Conservation (phyloP, 73 alveolate species). For the Symbiodinium pilosum region DNA sequence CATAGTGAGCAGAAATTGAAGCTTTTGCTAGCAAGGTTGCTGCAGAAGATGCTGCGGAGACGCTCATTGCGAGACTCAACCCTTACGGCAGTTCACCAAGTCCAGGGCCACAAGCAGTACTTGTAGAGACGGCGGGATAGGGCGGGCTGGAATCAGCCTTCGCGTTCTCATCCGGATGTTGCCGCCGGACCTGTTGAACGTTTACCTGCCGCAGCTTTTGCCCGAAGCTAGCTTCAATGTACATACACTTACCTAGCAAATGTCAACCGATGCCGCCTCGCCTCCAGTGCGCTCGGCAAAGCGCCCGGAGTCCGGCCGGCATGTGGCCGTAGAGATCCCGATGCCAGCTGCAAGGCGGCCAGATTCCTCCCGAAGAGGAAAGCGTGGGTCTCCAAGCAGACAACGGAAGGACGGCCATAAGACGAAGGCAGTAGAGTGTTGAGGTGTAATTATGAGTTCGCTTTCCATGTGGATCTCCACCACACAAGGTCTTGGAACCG, state of each 20-base stretch:
- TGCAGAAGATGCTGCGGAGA: slow-evolving; percentile 80
- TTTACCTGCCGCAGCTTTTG: background rate
- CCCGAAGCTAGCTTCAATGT: background rate
- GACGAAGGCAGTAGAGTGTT: too few relatives aligned
- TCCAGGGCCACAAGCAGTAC: background rate
- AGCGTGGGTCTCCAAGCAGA: slow-evolving; percentile 76
- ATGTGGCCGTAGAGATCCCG: background rate
- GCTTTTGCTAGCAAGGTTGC: background rate
- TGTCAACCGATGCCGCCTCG: slow-evolving; percentile 16
- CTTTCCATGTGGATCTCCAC: too few relatives aligned
- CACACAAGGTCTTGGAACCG: background rate
- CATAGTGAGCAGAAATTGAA: background rate
- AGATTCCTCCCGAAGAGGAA: slow-evolving; percentile 59
- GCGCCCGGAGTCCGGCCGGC: slow-evolving; percentile 9
- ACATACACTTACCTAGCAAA: background rate
- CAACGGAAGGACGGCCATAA: slow-evolving; percentile 56
- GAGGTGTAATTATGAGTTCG: too few relatives aligned
- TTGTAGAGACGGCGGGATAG: too few relatives aligned
- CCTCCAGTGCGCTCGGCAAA: background rate
- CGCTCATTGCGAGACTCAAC: slow-evolving; percentile 67
- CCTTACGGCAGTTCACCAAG: slow-evolving; percentile 32
- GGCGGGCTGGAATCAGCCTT: too few relatives aligned
- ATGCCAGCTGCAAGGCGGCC: slow-evolving; percentile 55
- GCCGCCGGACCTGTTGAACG: too few relatives aligned
- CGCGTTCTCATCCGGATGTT: too few relatives aligned